Percentiles rank a stretch among this genome's conserved stretches.
These are phyloP conservation scores for Carex myosuroides DNA, from an alignment of 176 grass and related monocot species.

Conservation along the genomic window DNA sequence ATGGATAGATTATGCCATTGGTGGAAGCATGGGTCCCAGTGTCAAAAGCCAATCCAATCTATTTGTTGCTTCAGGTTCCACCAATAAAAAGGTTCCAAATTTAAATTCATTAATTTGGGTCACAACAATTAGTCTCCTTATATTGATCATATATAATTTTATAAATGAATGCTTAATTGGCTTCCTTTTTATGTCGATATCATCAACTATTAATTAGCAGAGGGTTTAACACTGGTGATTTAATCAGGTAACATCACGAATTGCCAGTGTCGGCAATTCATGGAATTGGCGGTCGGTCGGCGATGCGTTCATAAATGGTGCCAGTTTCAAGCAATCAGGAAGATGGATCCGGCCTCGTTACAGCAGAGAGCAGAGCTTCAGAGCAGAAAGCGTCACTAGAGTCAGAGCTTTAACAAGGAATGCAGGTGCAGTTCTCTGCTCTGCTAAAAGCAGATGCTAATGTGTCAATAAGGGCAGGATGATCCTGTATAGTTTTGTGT, in stretches of 20 bases:
- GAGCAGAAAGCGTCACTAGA: constrained; percentile 6
- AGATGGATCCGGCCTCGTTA: constrained; percentile 41
- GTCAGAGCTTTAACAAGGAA: constrained; percentile 46
- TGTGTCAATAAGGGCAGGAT: neutral
- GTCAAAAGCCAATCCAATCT: constrained; percentile 78
- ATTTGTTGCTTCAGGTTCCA: constrained; percentile 37
- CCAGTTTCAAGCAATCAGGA: constrained; percentile 57
- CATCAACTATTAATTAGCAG: neutral
- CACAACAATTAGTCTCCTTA: neutral
- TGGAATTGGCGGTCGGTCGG: constrained; percentile 61
- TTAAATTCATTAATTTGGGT: neutral
- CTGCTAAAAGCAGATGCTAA: constrained; percentile 31
- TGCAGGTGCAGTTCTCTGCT: constrained; percentile 56
- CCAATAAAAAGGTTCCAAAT: constrained; percentile 37
- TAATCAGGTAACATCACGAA: constrained; percentile 42
- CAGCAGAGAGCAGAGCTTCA: constrained; percentile 48
- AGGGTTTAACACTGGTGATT: neutral
- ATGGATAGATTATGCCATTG: constrained; percentile 79
- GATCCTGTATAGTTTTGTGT: neutral
- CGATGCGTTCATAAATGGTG: constrained; percentile 57
- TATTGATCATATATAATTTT: neutral
- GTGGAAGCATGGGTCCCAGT: constrained; percentile 57
- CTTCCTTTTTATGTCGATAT: too few species aligned
- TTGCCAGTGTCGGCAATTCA: constrained; percentile 9
- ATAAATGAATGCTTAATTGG: too few species aligned